Base-by-base conservation (phyloP, 768 basidiomycete species). In the Scleroderma bovista region DNA sequence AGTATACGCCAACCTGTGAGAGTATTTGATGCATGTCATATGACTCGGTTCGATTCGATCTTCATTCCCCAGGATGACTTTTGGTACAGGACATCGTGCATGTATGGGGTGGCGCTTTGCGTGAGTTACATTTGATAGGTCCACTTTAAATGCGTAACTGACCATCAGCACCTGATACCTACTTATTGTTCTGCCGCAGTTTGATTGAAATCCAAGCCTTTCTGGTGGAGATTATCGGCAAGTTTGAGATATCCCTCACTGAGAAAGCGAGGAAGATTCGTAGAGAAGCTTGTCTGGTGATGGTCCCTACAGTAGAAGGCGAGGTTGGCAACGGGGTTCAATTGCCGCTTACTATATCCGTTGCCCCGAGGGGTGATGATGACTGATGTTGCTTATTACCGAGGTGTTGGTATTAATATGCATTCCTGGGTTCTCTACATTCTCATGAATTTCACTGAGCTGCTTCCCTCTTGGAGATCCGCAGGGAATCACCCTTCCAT, bases 201-300 rank as follows among this genome's bases (percentile, higher is more conserved):
- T 57, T 81, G 0, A 58, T 73, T 36, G 80, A 85, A 59, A 59
- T 83, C 15, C 82, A 84, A 53, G 71, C 75, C 0, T 81, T 85
- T 62, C 57, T 83, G n/a, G 72, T 77, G 20, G 80, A 81, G 57
- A 66, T 80, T 19, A 50, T 83, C 36, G 62, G 70, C 31, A 70
- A 76, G 55, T 80, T 84, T 55, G 75, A 82, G 54, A 78, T 83
- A 52, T 52, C 57, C 37, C 57, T 60, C 48, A 68, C 68, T 16
- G 62, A 66, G 4, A 60, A 57, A 19, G 50, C 58, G 19, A 55
- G 62, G 37, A 59, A 48, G 32, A 50, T 75, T 32, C 46, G 60
- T 13, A 59, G 68, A 19, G 65, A 64, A 33, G 53, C 61, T 17
- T 61, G 63, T 22, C 10, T 57, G 6, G 53, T 69, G 26, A 68